These are phyloP conservation scores for Plasmodium reichenowi DNA, from an alignment of 169 alveolate species.

Conservation along the genomic window DNA sequence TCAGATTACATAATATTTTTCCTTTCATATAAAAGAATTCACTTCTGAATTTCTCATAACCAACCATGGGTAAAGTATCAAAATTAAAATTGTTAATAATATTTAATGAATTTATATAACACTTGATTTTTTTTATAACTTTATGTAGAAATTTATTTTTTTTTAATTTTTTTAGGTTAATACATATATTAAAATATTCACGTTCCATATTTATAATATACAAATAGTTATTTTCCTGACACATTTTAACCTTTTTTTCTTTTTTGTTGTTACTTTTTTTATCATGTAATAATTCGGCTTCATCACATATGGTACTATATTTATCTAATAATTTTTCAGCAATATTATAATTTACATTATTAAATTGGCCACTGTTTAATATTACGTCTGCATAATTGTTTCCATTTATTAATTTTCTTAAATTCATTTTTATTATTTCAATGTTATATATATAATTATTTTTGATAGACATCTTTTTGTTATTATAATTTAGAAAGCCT, in stretches of 20 bases:
- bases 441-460: conserved; percentile 28
- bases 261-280: conserved; percentile 5
- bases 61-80: conserved; percentile 53
- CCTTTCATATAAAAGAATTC: conserved; percentile 63
- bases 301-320: conserved; percentile 43
- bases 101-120: conserved; percentile 59
- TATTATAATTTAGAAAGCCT: conserved; percentile 11
- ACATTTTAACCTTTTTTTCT: conserved; percentile 36
- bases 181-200: conserved; percentile 56
- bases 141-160: conserved; percentile 29
- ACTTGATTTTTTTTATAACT: conserved; percentile 46
- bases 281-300: conserved; percentile 1
- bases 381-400: background rate
- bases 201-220: conserved; percentile 45
- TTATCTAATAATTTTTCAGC: conserved; percentile 38
- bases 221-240: conserved; percentile 14
- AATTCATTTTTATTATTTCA: conserved; percentile 68
- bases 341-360: background rate
- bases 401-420: conserved; percentile 42
- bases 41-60: conserved; percentile 55
- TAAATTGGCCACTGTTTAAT: too few species aligned
- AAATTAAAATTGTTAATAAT: conserved; percentile 56
- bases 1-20: conserved; percentile 31
- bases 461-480: conserved; percentile 1
- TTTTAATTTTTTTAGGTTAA: conserved; percentile 47